These are phyloP conservation scores for Yamadazyma scolyti DNA, from an alignment of 805 yeast species.

Conservation along the genomic window DNA sequence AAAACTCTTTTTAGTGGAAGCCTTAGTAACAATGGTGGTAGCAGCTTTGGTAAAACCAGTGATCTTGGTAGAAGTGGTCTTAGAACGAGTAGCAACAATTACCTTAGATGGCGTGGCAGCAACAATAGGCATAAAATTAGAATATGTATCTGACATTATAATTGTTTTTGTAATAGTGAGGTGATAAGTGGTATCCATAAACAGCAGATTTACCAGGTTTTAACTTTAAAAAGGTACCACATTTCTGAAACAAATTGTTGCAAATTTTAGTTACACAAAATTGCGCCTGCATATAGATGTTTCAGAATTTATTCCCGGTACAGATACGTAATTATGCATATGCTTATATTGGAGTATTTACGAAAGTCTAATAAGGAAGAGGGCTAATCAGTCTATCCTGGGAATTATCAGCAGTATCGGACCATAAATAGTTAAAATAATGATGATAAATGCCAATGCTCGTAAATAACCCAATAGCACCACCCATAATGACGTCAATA, in stretches of 20 bases:
- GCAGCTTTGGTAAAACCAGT: neutral
- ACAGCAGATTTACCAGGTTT: too few relatives aligned
- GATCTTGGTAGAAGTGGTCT: constrained; percentile 1
- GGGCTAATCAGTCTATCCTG: too few relatives aligned
- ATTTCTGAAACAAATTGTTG: too few relatives aligned
- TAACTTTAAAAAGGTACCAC: too few relatives aligned
- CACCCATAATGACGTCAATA: constrained; percentile 31
- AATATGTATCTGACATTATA: constrained; percentile 4
- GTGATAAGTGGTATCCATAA: constrained; percentile 6
- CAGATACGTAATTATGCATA: too few relatives aligned
- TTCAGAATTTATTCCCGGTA: too few relatives aligned
- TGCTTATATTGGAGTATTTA: too few relatives aligned
- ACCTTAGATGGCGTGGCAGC: constrained; percentile 5
- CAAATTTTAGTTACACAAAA: too few relatives aligned
- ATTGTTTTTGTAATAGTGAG: constrained; percentile 9
- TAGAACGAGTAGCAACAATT: constrained; percentile 2
- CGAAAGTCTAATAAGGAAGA: too few relatives aligned
- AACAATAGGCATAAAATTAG: constrained; percentile 3
- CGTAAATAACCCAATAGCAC: constrained; percentile 23
- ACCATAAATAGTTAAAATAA: neutral
- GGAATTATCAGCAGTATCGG: neutral
- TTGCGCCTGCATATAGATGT: too few relatives aligned
- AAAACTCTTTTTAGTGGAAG: neutral
- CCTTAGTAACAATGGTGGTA: neutral
- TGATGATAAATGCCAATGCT: constrained; percentile 31